Evolutionary conservation across 805 yeast species (phyloP), one percentile per base, ranked within the genome.

Genomic region (Soucietia sequanensis): DNA sequence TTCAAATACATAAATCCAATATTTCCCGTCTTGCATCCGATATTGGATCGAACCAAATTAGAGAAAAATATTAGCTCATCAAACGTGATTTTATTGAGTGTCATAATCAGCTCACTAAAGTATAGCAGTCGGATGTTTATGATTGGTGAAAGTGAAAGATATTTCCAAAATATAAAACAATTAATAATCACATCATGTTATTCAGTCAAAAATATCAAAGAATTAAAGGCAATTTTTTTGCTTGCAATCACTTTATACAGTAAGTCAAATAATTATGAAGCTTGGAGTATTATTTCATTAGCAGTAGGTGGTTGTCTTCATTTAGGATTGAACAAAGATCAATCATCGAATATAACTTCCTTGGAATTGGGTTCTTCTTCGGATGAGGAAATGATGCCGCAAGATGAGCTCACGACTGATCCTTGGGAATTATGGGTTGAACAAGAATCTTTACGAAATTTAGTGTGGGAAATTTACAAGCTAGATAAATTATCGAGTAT

Each of bases 401-500:
- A 12, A 6, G 23, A 22, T 16, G 18, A 21, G n/a, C 17, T 30
- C 15, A 27, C 21, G 14, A 23, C 23, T 7, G 24, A 23, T 5
- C 17, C 13, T 17, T 18, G 48, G 42, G 42, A 42, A 23, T 22
- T 12, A 7, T 46, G 48, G 48, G 35, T 38, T 4, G 39, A 34
- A 21, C 31, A 36, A 17, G 52, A 47, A 22, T 30, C 36, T 3
- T 14, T 34, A 11, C 33, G 48, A 17, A 32, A 36, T 6, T 27
- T 44, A 14, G 27, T 45, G 15, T 47, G 49, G 47, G 52, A 45
- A 20, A 38, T 47, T 29, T 47, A 39, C 26, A 42, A 41, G 17
- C 42, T 47, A 8, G 49, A 45, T 24, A 35, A 30, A 17, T 21
- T 47, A 5, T 34, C 42, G 7, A 43, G 46, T 28, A 37, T 41